Evolutionary conservation across 495 filamentous ascomycete genomes (phyloP), one percentile per base, ranked within the genome.

Genomic region (Viridothelium virens): DNA sequence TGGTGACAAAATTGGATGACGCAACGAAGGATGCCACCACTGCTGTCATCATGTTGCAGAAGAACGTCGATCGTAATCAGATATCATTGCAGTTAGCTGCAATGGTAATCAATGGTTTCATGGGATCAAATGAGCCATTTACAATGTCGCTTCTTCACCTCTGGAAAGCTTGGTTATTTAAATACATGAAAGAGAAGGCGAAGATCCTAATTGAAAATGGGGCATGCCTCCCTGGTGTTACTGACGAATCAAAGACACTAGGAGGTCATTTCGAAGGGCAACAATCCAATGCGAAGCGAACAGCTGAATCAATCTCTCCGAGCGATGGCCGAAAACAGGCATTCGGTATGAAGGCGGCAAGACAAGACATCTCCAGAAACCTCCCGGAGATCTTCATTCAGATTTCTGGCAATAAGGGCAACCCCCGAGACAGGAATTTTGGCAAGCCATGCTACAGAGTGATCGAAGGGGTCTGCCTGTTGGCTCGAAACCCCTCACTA

Each of bases 351-450:
- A n/a, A n/a, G n/a, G n/a, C n/a, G n/a, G n/a, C n/a, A n/a, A n/a
- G n/a, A n/a, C n/a, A 72, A 9, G 66, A 74, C 39, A 70, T 66
- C 16, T 44, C 81, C 11, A 75, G 78, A 10, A 76, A 78, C 0
- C 72, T 97, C 6, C 93, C 94, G 1, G 85, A 97, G 71, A 92
- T 99, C 34, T 99, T 97, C 68, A 67, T 97, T 0, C 91, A 97
- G 70, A 78, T 97, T 1, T 81, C 77, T 12, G 81, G n/a, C n/a
- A n/a, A n/a, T n/a, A n/a, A n/a, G n/a, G n/a, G n/a, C n/a, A n/a
- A n/a, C n/a, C n/a, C n/a, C n/a, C n/a, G n/a, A n/a, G n/a, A n/a
- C n/a, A n/a, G n/a, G n/a, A n/a, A n/a, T n/a, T n/a, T n/a, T n/a
- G n/a, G n/a, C n/a, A n/a, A n/a, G n/a, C n/a, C n/a, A n/a, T n/a